Base-by-base conservation (phyloP, 2,329 filamentous ascomycete genomes). In the Fusarium neocosmosporiellum region DNA sequence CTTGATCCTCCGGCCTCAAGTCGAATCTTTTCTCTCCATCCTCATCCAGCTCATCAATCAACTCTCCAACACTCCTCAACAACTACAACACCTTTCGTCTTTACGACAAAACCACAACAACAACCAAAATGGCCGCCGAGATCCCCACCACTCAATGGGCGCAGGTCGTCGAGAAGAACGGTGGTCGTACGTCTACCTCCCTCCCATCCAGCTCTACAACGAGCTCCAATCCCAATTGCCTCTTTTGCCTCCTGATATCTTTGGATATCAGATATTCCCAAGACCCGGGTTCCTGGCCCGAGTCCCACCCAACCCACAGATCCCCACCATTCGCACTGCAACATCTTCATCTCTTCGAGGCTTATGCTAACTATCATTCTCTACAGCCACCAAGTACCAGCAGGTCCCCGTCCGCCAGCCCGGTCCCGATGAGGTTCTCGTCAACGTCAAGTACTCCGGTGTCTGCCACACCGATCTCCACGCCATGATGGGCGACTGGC, bases 401-500 rank as follows among this genome's bases (percentile, higher is more conserved):
- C 88, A 92, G 84, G 96, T 98, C 78, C 92, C 93, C 75, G 94
- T 97, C 59, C 88, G 87, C 71, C 89, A 91, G 82, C 95, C 95
- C 41, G 94, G 92, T 24, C 92, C 95, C 60, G 95, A 97, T 85
- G 94, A 98, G 84, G 93, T 98, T 75, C 92, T 98, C 74, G 86
- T 98, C 85, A 96, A 97, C 85, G 89, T 97, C 88, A 95, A 95
- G 83, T 97, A 90, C 88, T 93, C 92, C 31, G 94, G 94, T 81
- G 94, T 97, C 76, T 97, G 94, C 88, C 94, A 97, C 87, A 97
- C 94, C 37, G 94, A 97, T 82, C 88, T 89, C 59, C 88, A 90
- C 82, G 94, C 94, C 77, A 89, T 96, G 84, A 93, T 94, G 73
- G 95, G 95, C 66, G 95, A 98, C 86, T 98, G 95, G 95, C 95